These are phyloP conservation scores for Tuber microsphaerosporum DNA, from an alignment of 495 filamentous ascomycete genomes.

Conservation along the genomic window DNA sequence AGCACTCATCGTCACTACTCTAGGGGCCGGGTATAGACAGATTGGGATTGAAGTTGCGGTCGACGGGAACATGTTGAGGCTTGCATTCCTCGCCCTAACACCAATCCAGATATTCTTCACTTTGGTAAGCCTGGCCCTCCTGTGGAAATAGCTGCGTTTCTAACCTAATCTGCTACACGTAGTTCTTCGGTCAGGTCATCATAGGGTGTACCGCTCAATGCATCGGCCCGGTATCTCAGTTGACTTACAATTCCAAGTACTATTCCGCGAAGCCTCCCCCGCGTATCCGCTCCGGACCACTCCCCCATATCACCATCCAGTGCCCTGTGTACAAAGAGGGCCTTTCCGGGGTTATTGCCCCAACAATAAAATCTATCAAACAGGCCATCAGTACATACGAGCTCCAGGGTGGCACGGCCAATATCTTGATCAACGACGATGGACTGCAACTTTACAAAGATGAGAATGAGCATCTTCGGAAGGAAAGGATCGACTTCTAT, in stretches of 20 bases:
- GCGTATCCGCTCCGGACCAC: constrained; percentile 40
- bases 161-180: constrained; percentile 11
- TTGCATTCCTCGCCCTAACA: constrained; percentile 56
- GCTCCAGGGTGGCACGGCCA: constrained; percentile 70
- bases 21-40: constrained; percentile 61
- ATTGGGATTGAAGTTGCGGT: constrained; percentile 61
- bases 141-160: background rate
- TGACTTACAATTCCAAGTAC: constrained; percentile 68
- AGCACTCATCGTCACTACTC: constrained; percentile 53
- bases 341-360: constrained; percentile 45
- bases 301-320: constrained; percentile 68
- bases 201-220: constrained; percentile 67
- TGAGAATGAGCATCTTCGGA: constrained; percentile 47
- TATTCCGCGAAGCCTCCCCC: constrained; percentile 62
- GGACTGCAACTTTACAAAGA: constrained; percentile 59
- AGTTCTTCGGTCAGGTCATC: constrained; percentile 68
- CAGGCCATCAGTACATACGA: constrained; percentile 57
- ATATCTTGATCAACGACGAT: constrained; percentile 76
- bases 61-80: constrained; percentile 54
- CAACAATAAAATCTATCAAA: constrained; percentile 43
- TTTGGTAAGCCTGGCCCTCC: constrained; percentile 44
- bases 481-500: constrained; percentile 56
- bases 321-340: constrained; percentile 73
- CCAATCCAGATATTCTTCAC: constrained; percentile 75
- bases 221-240: constrained; percentile 64